Evolutionary conservation across 257 asterid genomes (phyloP).

Genomic region (Leonotis leonurus): DNA sequence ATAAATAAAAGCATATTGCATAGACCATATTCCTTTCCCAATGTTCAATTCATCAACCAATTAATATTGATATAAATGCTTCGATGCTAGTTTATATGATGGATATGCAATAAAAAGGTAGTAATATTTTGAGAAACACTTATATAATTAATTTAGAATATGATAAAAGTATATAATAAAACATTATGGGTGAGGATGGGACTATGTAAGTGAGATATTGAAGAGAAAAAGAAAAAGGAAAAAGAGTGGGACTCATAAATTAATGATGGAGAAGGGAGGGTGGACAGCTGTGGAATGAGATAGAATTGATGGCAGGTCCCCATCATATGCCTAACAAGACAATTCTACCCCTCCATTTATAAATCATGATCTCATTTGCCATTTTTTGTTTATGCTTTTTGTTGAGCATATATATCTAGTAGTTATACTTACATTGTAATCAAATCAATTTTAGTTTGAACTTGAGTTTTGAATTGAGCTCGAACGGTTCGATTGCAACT

Average conservation of each 20-base stretch:
- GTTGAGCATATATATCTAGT: neutral
- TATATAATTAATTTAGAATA: neutral
- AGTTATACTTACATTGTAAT: too few relatives aligned
- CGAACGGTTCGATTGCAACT: too few relatives aligned
- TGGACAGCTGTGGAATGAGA: conserved; percentile 32
- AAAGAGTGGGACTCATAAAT: conserved; percentile 23
- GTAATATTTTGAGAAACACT: neutral
- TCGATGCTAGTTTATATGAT: neutral
- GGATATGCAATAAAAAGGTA: neutral
- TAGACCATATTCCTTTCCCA: neutral
- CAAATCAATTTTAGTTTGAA: too few relatives aligned
- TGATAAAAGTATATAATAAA: neutral
- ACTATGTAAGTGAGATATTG: neutral
- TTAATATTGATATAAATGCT: neutral
- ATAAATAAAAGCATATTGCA: neutral
- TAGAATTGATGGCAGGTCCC: conserved; percentile 23
- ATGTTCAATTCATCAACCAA: neutral
- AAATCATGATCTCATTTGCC: neutral
- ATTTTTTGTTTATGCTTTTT: neutral
- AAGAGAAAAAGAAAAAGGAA: neutral
- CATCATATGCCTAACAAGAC: conserved; percentile 20
- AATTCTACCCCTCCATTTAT: conserved; percentile 10
- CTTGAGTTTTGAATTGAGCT: too few relatives aligned
- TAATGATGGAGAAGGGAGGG: conserved; percentile 16
- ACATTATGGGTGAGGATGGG: conserved; percentile 15